These are phyloP conservation scores for Fusarium subglutinans DNA, from an alignment of 2,329 filamentous ascomycete genomes.

Conservation along the genomic window DNA sequence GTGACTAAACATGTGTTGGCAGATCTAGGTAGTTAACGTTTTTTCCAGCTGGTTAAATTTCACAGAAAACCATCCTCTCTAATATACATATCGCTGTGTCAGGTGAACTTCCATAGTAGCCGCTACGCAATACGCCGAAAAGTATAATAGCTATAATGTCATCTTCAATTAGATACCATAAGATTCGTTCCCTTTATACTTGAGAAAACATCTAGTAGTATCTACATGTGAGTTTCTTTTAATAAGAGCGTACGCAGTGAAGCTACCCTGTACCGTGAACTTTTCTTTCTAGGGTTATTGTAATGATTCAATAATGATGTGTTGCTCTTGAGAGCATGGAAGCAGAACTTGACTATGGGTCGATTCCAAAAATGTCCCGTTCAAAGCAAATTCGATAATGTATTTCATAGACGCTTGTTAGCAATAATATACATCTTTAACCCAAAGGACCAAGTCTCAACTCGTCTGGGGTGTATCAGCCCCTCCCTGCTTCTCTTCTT, in stretches of 20 bases:
- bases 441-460: neutral
- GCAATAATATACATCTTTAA: neutral
- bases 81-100: accelerated
- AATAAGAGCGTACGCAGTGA: neutral
- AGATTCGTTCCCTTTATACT: neutral
- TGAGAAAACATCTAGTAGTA: neutral
- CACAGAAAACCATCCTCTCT: too few relatives aligned
- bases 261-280: neutral
- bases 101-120: too few relatives aligned
- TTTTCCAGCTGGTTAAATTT: neutral
- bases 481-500: slow-evolving; percentile 38
- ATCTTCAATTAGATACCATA: neutral
- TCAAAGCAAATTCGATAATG: neutral
- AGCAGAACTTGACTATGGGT: neutral
- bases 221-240: neutral
- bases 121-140: too few relatives aligned
- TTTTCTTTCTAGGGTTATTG: neutral
- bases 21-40: neutral
- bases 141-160: accelerated
- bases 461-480: slow-evolving; percentile 18
- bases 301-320: too few relatives aligned
- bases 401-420: neutral
- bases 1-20: neutral
- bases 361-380: neutral
- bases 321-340: neutral